phyloP scores from a whole-genome alignment of 2,329 filamentous ascomycete species.

The Penicillium paneum region DNA sequence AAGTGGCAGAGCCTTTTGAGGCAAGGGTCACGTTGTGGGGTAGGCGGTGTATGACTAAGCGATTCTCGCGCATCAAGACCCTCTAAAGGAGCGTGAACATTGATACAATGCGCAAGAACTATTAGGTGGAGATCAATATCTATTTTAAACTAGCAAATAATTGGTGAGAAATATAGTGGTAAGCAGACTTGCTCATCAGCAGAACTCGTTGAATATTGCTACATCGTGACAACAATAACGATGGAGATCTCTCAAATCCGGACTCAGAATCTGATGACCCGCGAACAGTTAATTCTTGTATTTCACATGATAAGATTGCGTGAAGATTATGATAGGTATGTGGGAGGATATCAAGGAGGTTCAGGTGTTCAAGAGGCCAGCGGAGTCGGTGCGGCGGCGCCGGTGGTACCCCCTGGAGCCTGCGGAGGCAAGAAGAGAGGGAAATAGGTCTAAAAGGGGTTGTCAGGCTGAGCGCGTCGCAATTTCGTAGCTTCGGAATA shows the following conservation, averaged over 20 bases:
- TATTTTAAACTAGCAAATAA: neutral
- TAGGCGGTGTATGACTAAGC: slow-evolving; percentile 37
- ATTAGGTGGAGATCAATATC: neutral
- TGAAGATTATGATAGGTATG: slow-evolving; percentile 5
- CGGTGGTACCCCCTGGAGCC: slow-evolving; percentile 27
- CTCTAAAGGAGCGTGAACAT: neutral
- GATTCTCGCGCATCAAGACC: neutral
- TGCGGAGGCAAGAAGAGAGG: slow-evolving; percentile 62
- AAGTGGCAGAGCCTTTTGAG: slow-evolving; percentile 38
- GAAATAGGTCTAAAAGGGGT: slow-evolving; percentile 55
- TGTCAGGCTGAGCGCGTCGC: slow-evolving; percentile 10
- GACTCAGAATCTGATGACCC: neutral
- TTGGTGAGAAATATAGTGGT: neutral
- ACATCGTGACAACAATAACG: slow-evolving; percentile 4
- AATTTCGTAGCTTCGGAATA: slow-evolving; percentile 7
- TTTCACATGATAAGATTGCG: neutral
- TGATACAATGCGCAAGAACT: neutral
- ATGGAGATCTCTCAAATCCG: neutral
- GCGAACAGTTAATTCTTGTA: neutral
- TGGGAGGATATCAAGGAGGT: slow-evolving; percentile 9
- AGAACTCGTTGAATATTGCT: slow-evolving; percentile 12
- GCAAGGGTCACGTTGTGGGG: slow-evolving; percentile 29
- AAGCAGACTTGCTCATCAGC: neutral
- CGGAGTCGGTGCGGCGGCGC: slow-evolving; percentile 50
- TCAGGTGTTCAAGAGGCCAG: slow-evolving; percentile 36